Base-by-base conservation (phyloP, 352 stramenopile genomes). In the Elongisporangium prolatum region DNA sequence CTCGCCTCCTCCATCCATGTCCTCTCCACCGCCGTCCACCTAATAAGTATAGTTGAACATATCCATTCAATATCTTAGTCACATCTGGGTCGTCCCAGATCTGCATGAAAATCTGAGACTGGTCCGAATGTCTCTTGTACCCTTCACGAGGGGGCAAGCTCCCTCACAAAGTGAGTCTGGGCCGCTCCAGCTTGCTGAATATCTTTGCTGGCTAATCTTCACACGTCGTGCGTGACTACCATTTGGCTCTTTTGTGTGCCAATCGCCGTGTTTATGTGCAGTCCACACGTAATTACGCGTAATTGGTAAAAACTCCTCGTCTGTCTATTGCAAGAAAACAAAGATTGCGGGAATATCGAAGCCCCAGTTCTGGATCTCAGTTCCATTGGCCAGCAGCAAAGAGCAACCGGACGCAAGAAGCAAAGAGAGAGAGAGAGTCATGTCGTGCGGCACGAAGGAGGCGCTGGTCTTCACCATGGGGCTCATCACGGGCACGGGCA, bases 391-490 rank as follows among this genome's bases (percentile, higher is more conserved):
- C 28, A 40, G 28, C 28, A 40, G 28, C 28, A 40, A 40, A 40
- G 28, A 40, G 28, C 28, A 40, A 40, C 28, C 25, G 25, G 25
- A 9, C 22, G 21, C 21, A 6, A 64, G 54, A 49, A 57, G 34
- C 59, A 61, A 68, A 22, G 24, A 28, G 21, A 56, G 50, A 28
- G 21, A 56, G 48, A 52, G 18, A 53, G 2, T 17, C 11, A 93
- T 95, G 85, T 91, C 81, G 54, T 95, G 85, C 69, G 85, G 81
- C 63, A 79, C 75, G 22, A 85, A 80, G 65, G 82, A 91, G 57
- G 72, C 81, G 52, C 54, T 92, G 47, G 83, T 95, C 54, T 95
- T 95, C 57, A 69, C 67, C 52, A 76, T 95, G 59, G 85, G 85
- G 7, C 72, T 95, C 21, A 60, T 95, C 70, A 92, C 85, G 9